Evolutionary conservation across 805 yeast genomes (phyloP).

Genomic region (Candida easanensis): DNA sequence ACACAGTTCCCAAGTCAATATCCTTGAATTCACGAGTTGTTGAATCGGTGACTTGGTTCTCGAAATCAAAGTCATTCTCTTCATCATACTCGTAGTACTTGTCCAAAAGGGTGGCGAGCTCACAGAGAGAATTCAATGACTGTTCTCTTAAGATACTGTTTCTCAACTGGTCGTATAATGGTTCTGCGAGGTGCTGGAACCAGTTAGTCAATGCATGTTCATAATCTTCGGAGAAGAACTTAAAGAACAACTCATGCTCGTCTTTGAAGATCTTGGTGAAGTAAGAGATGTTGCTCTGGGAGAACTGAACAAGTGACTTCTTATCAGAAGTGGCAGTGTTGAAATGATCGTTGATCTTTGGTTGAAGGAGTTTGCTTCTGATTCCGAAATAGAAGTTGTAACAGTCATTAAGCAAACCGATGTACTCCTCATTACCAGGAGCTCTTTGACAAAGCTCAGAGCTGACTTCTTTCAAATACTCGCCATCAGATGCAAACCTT

Average conservation of each 20-base stretch:
- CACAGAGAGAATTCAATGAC: slow-evolving; percentile 68
- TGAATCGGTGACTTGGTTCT: neutral
- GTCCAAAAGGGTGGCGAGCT: slow-evolving; percentile 65
- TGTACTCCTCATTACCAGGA: slow-evolving; percentile 47
- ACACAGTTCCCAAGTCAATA: slow-evolving; percentile 53
- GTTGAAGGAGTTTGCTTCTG: slow-evolving; percentile 48
- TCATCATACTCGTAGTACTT: slow-evolving; percentile 66
- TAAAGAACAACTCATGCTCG: slow-evolving; percentile 58
- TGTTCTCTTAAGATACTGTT: slow-evolving; percentile 66
- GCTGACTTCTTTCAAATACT: slow-evolving; percentile 34
- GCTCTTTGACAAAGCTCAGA: slow-evolving; percentile 38
- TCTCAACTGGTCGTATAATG: slow-evolving; percentile 70
- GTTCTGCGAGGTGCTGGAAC: slow-evolving; percentile 67
- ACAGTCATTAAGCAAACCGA: slow-evolving; percentile 66
- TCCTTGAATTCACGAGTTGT: slow-evolving; percentile 17
- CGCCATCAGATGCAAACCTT: slow-evolving; percentile 51
- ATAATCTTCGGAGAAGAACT: slow-evolving; percentile 45
- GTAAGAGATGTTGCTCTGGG: slow-evolving; percentile 60
- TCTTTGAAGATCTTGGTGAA: slow-evolving; percentile 57
- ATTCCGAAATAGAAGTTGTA: slow-evolving; percentile 58
- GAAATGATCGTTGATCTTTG: slow-evolving; percentile 38
- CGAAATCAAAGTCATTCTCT: slow-evolving; percentile 39
- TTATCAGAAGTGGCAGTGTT: slow-evolving; percentile 26
- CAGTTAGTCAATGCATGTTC: slow-evolving; percentile 47
- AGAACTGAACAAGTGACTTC: slow-evolving; percentile 49